Percentiles rank a stretch among this genome's conserved stretches.
These are phyloP conservation scores for Austroboletus olivaceoglutinosus DNA, from an alignment of 1,284 basidiomycete genomes.

Conservation along the genomic window DNA sequence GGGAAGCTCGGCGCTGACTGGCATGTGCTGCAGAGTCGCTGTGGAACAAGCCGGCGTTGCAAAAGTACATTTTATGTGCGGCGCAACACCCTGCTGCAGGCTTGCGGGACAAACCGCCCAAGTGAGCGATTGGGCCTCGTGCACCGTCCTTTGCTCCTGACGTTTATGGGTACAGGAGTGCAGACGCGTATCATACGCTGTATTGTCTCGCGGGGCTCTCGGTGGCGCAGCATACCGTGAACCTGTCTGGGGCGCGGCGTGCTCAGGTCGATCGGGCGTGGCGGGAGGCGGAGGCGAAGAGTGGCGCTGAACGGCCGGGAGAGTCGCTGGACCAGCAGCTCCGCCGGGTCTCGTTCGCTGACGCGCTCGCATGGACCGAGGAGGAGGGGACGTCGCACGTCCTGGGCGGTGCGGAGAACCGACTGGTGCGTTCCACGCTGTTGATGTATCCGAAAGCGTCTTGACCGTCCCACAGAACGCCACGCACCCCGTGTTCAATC, in stretches of 20 bases:
- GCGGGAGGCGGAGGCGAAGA: constrained; percentile 26
- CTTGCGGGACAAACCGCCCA: constrained; percentile 92
- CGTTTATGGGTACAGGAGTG: constrained; percentile 42
- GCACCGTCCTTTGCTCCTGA: too few species aligned
- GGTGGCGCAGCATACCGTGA: constrained; percentile 76
- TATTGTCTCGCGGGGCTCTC: constrained; percentile 91
- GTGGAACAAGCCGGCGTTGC: constrained; percentile 67
- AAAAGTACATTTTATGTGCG: constrained; percentile 85
- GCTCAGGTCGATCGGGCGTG: constrained; percentile 46
- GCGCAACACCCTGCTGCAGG: constrained; percentile 86
- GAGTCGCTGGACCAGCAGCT: constrained; percentile 33
- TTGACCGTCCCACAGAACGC: constrained; percentile 60
- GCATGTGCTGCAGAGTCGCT: constrained; percentile 42
- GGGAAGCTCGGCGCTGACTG: not conserved
- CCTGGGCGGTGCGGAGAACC: constrained; percentile 64
- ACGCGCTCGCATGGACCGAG: constrained; percentile 73
- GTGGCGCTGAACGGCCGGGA: constrained; percentile 10
- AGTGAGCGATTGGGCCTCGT: too few species aligned
- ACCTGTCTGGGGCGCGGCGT: constrained; percentile 46
- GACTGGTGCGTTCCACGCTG: constrained; percentile 55
- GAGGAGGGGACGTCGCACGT: constrained; percentile 63
- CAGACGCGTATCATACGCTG: constrained; percentile 90
- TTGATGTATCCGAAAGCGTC: not conserved
- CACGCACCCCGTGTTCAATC: constrained; percentile 84
- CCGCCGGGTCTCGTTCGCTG: constrained; percentile 55